Evolutionary conservation across 805 yeast genomes (phyloP), one percentile per base, ranked within the genome.

Genomic region (Cyberlindnera sargentensis): DNA sequence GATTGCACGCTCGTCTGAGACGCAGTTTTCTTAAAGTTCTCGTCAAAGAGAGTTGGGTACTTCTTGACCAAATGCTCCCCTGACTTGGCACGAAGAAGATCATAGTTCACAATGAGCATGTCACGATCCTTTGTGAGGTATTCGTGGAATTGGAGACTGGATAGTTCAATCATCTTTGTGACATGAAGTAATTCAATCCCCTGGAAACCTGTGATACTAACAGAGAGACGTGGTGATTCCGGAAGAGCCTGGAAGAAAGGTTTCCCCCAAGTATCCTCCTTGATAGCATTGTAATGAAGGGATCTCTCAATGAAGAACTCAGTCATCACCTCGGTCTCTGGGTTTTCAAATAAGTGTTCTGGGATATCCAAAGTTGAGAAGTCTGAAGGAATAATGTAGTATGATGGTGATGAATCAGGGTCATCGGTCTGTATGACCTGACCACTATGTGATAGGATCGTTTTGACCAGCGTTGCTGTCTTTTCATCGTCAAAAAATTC

Each of bases 231-330:
- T 8, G 46, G 39, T 4, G 50, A 34, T 2, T 45, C 34, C 2
- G 68, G 44, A 36, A 62, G 40, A 26, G 41, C 33, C 24, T 46
- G 48, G 29, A 36, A 51, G 31, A 52, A 66, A 2, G 85, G 86
- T 41, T 57, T 56, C 3, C 83, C 74, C 95, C 95, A 86, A 11
- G 65, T 58, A 56, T 83, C 95, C 31, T 60, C 53, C 11, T 65
- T 61, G 6, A 76, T 51, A 37, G 62, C 58, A 36, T 74, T 71
- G 51, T 79, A 79, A 61, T 73, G 81, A 24, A 86, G 66, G 25
- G 84, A 75, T 45, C 95, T 66, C 61, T 87, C 96, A 9, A 88
- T 63, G 50, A 82, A 81, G 84, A 91, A 86, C 60, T 88, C 95
- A 0, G 95, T 86, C 2, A 79, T 75, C 0, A 80, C 48, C 15